Evolutionary conservation across 2,329 filamentous ascomycete species (phyloP), one percentile per base, ranked within the genome.

Genomic region (Cercospora canescens): DNA sequence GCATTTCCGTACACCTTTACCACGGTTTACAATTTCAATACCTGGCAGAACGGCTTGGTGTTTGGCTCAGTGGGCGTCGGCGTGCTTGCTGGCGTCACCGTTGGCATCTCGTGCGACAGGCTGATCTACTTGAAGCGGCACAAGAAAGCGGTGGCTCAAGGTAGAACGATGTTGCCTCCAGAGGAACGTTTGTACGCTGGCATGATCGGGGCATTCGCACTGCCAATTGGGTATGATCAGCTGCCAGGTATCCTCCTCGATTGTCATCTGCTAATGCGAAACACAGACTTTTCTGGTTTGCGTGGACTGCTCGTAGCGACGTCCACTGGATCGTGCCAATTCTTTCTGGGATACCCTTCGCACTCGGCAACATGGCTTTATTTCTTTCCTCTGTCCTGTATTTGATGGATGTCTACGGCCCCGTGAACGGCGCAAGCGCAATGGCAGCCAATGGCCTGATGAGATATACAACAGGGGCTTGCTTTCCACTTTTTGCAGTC

Each of bases 41-140:
- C 92, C 4, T 94, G 90, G 83, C 90, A 96, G 78, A 83, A 87
- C 16, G 94, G 93, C 14, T 80, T 95, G 63, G 85, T 88, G 7
- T 97, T 97, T 77, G 73, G 94, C 41, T 90, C 89, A 5, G 85
- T 92, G 65, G 83, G 91, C 57, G 79, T 88, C 1, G 89, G 91
- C 50, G 91, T 92, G 86, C 62, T 90, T 0, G 52, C 84, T 9
- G 89, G 83, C 14, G 83, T 86, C 2, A 14, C 73, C 0, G 79
- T 77, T 0, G 70, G 71, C 16, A 72, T 82, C 14, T 2, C 77
- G 3, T 69, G 79, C 62, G 81, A 82, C 64, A 71, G 66, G 11
- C 64, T 63, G 2, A 57, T 81, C 7, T 82, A 82, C 68, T 74
- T 76, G 61, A 72, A 70, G 26, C 67, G 74, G 28, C 71, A 79